Conservation (phyloP, 2,329 filamentous ascomycete species). For the Diaporthe sp. region DNA sequence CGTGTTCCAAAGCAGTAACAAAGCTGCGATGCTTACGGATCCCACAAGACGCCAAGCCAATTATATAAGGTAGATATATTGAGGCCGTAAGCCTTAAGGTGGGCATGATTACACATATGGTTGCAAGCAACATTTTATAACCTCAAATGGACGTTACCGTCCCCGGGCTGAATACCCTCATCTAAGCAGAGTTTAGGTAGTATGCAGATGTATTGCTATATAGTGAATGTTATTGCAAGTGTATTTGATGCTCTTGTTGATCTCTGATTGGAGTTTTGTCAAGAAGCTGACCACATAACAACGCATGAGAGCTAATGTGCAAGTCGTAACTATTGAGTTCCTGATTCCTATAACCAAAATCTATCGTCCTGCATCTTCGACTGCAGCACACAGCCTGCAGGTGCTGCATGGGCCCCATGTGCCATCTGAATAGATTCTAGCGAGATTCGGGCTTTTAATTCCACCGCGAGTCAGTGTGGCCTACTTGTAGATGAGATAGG, state of each 20-base stretch:
- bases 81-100: background rate
- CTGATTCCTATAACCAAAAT: background rate
- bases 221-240: background rate
- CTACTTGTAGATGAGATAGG: background rate
- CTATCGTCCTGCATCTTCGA: background rate
- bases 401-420: background rate
- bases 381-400: background rate
- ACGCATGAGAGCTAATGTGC: background rate
- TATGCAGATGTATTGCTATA: background rate
- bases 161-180: background rate
- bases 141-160: background rate
- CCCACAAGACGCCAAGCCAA: background rate
- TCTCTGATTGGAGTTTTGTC: background rate
- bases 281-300: background rate
- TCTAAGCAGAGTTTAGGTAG: background rate
- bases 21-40: background rate
- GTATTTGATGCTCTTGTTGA: background rate
- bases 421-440: background rate
- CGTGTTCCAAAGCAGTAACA: background rate
- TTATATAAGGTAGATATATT: background rate
- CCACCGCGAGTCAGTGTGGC: background rate
- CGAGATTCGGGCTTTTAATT: background rate
- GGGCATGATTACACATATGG: background rate
- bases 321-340: background rate
- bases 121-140: background rate